Base-by-base conservation (phyloP, 768 basidiomycete species). In the Amanita jacksonii region DNA sequence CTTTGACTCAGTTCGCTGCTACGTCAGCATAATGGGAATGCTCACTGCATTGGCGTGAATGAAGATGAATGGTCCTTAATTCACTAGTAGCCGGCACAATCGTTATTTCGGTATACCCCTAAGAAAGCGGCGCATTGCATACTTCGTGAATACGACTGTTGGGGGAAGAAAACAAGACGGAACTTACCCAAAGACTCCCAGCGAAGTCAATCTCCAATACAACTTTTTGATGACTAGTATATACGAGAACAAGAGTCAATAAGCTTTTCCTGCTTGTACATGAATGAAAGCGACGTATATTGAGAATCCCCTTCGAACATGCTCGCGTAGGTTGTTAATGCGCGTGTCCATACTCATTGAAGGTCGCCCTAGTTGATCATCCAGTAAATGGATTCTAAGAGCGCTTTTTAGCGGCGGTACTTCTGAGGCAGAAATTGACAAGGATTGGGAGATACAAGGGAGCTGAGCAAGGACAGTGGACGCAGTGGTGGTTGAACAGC, bases 61-160 rank as follows among this genome's bases (percentile, higher is more conserved):
- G 85, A 16, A 99, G 76, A 60, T 89, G 79, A 27, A 99, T 72
- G 1, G 88, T 87, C 53, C 72, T 79, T 27, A 99, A 72, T 44
- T 86, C 82, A 41, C 75, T 76, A 56, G 72, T 83, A 30, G 76
- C 81, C 8, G 96, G 96, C 30, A 85, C 63, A 41, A 98, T 71
- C 8, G 88, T 90, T 52, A 99, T 78, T 64, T 94, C 90, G 8
- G 92, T 94, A 60, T 91, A 92, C 49, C 91, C 93, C 90, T 92
- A 46, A 27, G 48, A 49, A 38, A 45, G 57, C 56, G 51, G 62
- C 52, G 50, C 41, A 34, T 39, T 16, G 34, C 27, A 43, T 22
- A 28, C 27, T 34, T 30, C 43, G 42, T 33, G 12, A 34, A 23
- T 28, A 15, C 45, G 40, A 42, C 31, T 19, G 40, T 22, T 45